Evolutionary conservation across 305 asterid genomes (phyloP).

Genomic region (Fraxinus velutina): DNA sequence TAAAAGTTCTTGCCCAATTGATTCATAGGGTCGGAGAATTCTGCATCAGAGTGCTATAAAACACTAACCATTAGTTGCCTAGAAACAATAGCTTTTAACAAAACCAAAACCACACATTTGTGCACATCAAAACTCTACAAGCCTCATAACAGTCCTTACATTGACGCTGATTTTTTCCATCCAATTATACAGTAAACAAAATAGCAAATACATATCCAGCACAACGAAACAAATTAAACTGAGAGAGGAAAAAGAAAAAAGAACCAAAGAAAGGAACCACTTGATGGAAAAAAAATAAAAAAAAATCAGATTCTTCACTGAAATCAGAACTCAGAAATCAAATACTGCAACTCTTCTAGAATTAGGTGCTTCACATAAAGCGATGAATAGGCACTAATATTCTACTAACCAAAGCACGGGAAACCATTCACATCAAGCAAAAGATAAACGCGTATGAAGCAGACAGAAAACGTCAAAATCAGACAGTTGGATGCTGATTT

Average conservation of each 20-base stretch:
- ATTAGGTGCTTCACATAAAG: constrained; percentile 27
- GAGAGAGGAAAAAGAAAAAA: background rate
- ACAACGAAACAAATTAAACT: background rate
- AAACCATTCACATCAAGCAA: constrained; percentile 14
- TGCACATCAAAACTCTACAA: background rate
- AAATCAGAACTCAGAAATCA: constrained; percentile 25
- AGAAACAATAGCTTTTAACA: background rate
- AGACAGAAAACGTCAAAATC: background rate
- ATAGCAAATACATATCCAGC: background rate
- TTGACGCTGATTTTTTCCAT: background rate
- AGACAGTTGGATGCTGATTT: background rate
- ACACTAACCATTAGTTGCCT: background rate
- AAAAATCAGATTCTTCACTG: constrained; percentile 24
- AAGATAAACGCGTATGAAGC: background rate
- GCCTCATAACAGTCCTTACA: background rate
- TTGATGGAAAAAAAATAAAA: background rate
- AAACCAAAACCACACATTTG: background rate
- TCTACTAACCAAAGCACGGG: constrained; percentile 10
- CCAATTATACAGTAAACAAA: background rate
- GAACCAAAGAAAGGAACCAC: background rate
- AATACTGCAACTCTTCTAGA: constrained; percentile 28
- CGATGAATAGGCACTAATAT: constrained; percentile 18
- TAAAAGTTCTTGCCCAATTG: background rate
- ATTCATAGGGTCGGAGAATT: background rate
- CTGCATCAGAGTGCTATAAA: background rate